phyloP scores from a whole-genome alignment of 1,284 basidiomycete genomes.

The Anthracocystis panici-leucophaei region DNA sequence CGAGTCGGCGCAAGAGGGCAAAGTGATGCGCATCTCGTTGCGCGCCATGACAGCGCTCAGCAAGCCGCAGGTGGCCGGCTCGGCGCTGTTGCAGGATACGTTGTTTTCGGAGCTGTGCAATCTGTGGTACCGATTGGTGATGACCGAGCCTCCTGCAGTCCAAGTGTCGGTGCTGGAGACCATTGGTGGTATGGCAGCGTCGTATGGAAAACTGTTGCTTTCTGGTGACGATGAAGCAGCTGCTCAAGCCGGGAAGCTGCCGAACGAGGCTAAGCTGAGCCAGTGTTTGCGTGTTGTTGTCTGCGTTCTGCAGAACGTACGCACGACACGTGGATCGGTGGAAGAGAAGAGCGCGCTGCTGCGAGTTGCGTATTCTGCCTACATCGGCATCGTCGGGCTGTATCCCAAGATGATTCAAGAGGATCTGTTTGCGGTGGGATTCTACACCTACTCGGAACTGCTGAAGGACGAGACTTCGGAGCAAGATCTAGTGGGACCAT shows the following conservation, averaged over 20 bases:
- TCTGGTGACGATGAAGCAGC: conserved; percentile 47
- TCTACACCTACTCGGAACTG: conserved; percentile 82
- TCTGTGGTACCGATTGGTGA: conserved; percentile 87
- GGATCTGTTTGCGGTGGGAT: conserved; percentile 82
- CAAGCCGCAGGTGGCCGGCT: conserved; percentile 82
- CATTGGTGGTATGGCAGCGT: conserved; percentile 76
- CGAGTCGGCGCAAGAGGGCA: conserved; percentile 70
- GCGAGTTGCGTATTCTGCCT: conserved; percentile 77
- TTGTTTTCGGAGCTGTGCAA: conserved; percentile 91
- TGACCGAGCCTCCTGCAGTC: conserved; percentile 82
- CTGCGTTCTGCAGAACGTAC: conserved; percentile 80
- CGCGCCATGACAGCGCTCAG: conserved; percentile 84
- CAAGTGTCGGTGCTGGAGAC: conserved; percentile 83
- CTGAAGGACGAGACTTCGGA: conserved; percentile 61
- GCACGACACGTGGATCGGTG: conserved; percentile 70
- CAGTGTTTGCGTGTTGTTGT: conserved; percentile 86
- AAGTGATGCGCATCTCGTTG: conserved; percentile 74
- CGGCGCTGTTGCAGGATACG: conserved; percentile 79
- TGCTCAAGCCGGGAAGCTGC: conserved; percentile 68
- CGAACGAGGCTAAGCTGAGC: conserved; percentile 71
- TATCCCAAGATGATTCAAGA: conserved; percentile 76
- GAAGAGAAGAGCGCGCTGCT: conserved; percentile 75
- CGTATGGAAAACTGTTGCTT: conserved; percentile 71
- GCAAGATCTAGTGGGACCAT: conserved; percentile 53
- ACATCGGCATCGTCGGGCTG: conserved; percentile 76